phyloP scores from a whole-genome alignment of 1,284 basidiomycete genomes.

The Moesziomyces antarcticus region DNA sequence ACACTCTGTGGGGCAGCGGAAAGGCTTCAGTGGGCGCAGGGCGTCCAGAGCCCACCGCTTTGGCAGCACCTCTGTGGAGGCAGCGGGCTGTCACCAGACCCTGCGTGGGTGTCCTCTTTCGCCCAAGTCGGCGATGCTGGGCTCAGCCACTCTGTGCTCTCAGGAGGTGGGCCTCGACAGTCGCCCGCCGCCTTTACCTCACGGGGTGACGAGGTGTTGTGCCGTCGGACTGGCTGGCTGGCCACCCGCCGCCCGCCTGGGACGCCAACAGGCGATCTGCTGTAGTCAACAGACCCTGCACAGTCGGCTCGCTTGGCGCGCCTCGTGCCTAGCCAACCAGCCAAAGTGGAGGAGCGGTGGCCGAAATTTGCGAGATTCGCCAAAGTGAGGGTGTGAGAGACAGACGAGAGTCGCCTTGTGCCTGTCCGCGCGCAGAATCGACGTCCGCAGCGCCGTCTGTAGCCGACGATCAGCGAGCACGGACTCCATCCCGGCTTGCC shows the following conservation, averaged over 20 bases:
- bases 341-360: background rate
- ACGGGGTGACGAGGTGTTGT: background rate
- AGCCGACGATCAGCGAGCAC: constrained; percentile 36
- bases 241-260: no score
- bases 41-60: no score
- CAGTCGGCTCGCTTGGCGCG: background rate
- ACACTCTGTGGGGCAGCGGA: no score
- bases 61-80: no score
- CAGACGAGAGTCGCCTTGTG: background rate
- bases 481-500: constrained; percentile 10
- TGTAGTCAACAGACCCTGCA: background rate
- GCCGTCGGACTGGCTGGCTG: no score
- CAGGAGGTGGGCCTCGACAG: no score
- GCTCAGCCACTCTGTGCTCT: background rate
- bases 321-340: background rate
- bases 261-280: background rate
- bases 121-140: background rate
- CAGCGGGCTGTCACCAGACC: constrained; percentile 11
- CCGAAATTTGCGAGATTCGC: background rate
- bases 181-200: background rate
- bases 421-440: constrained; percentile 5
- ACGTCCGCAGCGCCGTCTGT: constrained; percentile 23
- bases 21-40: no score
- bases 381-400: no score
- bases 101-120: constrained; percentile 2